phyloP scores from a whole-genome alignment of 2,329 filamentous ascomycete species.

The Colletotrichum coccodes region DNA sequence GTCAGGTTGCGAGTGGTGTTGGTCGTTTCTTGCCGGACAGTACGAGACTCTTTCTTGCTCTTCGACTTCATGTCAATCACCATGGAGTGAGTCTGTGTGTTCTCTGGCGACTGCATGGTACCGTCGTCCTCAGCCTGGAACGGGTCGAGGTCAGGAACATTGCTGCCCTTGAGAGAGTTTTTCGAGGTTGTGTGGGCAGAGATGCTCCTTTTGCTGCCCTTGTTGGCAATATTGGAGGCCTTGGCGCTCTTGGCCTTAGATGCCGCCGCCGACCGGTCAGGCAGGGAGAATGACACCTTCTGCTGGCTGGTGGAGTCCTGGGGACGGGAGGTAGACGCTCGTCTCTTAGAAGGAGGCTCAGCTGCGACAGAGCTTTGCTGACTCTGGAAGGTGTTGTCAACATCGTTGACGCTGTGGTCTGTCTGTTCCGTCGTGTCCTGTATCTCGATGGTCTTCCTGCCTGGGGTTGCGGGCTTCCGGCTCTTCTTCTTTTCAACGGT shows the following conservation, averaged over 20 bases:
- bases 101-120: constrained; percentile 36
- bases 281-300: constrained; percentile 55
- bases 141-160: constrained; percentile 27
- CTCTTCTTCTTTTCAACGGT: constrained; percentile 25
- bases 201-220: constrained; percentile 53
- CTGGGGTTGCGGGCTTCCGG: constrained; percentile 41
- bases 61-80: constrained; percentile 35
- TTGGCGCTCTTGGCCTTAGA: constrained; percentile 36
- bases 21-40: constrained; percentile 21
- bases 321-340: constrained; percentile 21
- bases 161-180: constrained; percentile 29
- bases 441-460: constrained; percentile 40
- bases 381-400: constrained; percentile 32
- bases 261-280: constrained; percentile 44
- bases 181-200: constrained; percentile 27
- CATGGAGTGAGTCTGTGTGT: constrained; percentile 37
- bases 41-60: constrained; percentile 26
- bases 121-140: constrained; percentile 36
- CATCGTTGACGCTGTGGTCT: constrained; percentile 35
- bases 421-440: constrained; percentile 42
- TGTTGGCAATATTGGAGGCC: constrained; percentile 49
- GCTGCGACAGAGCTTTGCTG: constrained; percentile 36
- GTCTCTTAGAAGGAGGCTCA: constrained; percentile 36
- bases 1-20: constrained; percentile 35
- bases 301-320: constrained; percentile 37